Base-by-base conservation (phyloP, 2,329 filamentous ascomycete species). In the Peltaster fructicola region DNA sequence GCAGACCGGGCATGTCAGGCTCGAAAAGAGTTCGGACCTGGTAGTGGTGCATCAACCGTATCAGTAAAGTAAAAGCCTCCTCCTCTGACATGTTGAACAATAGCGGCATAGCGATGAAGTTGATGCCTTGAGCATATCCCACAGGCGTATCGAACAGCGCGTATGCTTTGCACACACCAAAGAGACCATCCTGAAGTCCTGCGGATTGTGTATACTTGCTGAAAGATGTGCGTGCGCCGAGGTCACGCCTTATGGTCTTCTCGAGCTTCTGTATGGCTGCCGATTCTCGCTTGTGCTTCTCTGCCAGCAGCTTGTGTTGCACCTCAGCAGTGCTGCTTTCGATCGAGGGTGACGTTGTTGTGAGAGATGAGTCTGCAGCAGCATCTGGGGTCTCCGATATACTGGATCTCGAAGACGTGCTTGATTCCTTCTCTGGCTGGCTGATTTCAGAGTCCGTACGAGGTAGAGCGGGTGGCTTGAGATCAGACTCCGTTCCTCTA, bases 21-120 rank as follows among this genome's bases (percentile, higher is more conserved):
- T 90, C 70, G 45, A 95, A 98, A 42, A 98, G 67, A 36, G 93
- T 82, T 21, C 88, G 76, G 15, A 98, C 60, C 30, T 81, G 73
- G 50, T 95, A 98, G 37, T 93, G 80, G 54, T 90, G 90, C 88
- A 98, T 98, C 26, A 98, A 55, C 35, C 81, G 74, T 10, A 93
- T 82, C 14, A 98, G 67, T 10, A 98, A 59, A 40, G 81, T 88
- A 45, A 98, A 98, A 0, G 88, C 85, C 53, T 98, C 88, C 45
- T 91, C 82, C 53, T 95, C 85, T 3, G 84, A 78, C 84, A 95
- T 92, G 48, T 93, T 95, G 56, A 98, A 93, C 1, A 98, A 60
- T 10, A 98, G 52, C 13, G 90, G 88, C 82, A 95, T 95, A 23
- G 82, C 78, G 31, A 98, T 69, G 44, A 98, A 98, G 47, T 95